These are phyloP conservation scores for Firmiana major DNA, from an alignment of 345 rosid species.

Conservation along the genomic window DNA sequence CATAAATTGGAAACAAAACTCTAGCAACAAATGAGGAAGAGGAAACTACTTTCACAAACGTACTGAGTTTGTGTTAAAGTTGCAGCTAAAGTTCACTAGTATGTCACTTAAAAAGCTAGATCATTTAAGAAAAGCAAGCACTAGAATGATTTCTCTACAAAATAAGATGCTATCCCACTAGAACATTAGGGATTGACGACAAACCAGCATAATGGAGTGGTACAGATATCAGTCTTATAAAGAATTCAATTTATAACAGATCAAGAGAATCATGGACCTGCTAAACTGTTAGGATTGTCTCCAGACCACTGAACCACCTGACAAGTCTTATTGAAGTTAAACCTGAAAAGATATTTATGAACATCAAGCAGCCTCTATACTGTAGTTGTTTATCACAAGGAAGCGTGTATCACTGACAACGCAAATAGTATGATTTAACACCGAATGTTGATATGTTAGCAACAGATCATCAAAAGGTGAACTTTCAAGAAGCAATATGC, in stretches of 20 bases:
- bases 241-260: background rate
- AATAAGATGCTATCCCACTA: background rate
- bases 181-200: too few relatives aligned
- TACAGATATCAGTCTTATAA: background rate
- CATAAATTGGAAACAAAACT: background rate
- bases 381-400: background rate
- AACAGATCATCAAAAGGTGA: background rate
- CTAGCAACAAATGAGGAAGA: background rate
- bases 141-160: background rate
- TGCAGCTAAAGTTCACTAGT: background rate
- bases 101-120: background rate
- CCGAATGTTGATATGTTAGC: background rate
- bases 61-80: background rate
- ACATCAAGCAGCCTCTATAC: constrained; percentile 8
- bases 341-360: constrained; percentile 42
- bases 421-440: background rate
- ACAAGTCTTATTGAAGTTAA: constrained; percentile 60
- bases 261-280: constrained; percentile 43
- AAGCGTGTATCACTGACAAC: background rate
- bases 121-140: background rate
- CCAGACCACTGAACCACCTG: constrained; percentile 94
- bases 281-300: constrained; percentile 98
- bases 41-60: background rate
- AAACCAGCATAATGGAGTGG: background rate
- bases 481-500: background rate